Evolutionary conservation across 192 early-diverging fungal species (phyloP), one percentile per base, ranked within the genome.

Genomic region (Backusella liffmaniae): DNA sequence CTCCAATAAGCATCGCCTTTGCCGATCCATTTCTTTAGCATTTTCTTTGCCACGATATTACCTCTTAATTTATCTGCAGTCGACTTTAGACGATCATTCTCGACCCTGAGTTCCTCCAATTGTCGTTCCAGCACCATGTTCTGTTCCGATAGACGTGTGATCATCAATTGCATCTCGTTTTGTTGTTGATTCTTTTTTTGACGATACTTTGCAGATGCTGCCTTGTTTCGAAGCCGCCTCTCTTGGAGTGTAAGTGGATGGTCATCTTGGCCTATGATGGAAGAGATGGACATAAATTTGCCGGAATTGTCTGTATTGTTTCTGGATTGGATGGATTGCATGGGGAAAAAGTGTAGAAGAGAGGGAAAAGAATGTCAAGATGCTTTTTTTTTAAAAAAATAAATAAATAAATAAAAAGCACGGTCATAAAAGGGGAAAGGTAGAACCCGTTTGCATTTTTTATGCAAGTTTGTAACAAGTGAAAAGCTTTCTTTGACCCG

Each of bases 141-240:
- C 67, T 90, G 82, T 75, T 86, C 85, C 0, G 78, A 76, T 7
- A 83, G 72, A 39, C 36, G 66, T 4, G 30, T 59, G 62, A 90
- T 90, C 75, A 81, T 82, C 4, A 72, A n/a, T 30, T 80, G 73
- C 89, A 90, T 90, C 76, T 90, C 89, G n/a, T 80, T 78, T 51
- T 86, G 86, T 70, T 88, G 85, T 26, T 83, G 75, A 49, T 90
- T 86, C 73, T 90, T 90, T 69, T 90, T 90, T 67, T 85, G 84
- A 36, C 89, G 75, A 67, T 90, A 90, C 66, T 90, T 90, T 1
- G 89, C 89, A 3, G 87, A 88, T 7, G 89, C 89, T 9, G 87
- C 82, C 65, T 90, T 90, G 77, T 90, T 90, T 30, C 89, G 79
- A 35, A 88, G 79, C 1, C 89, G 80, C 21, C 87, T 41, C 59